These are phyloP conservation scores for Neonectria punicea DNA, from an alignment of 2,329 filamentous ascomycete genomes.

Conservation along the genomic window DNA sequence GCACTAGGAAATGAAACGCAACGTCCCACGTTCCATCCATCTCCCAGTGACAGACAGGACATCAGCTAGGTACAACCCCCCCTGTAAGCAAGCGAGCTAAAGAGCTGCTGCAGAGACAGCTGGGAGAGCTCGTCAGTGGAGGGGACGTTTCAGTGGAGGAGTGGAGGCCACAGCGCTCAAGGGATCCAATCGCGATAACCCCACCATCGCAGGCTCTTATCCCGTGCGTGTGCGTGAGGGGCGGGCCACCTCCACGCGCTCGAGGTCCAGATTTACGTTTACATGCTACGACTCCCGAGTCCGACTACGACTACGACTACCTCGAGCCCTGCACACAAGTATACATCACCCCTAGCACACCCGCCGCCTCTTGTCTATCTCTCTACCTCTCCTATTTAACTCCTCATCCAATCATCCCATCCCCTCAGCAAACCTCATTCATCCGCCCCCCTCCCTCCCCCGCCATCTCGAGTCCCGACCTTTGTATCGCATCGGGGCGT, in stretches of 20 bases:
- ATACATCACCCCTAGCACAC: background rate
- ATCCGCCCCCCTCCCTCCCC: background rate
- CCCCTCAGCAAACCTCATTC: background rate
- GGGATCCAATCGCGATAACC: slow-evolving; percentile 5
- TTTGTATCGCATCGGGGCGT: background rate
- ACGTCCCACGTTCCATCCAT: background rate
- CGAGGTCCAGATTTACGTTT: background rate
- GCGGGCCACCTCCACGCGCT: slow-evolving; percentile 2
- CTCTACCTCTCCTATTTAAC: background rate
- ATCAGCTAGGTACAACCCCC: background rate
- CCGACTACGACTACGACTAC: background rate
- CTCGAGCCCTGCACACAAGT: background rate
- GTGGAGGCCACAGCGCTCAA: background rate
- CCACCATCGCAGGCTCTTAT: slow-evolving; percentile 5
- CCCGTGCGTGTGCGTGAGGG: slow-evolving; percentile 1
- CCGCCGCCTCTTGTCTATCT: background rate
- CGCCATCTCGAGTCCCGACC: background rate
- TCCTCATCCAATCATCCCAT: background rate
- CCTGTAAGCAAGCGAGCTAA: background rate
- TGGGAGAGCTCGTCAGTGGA: background rate
- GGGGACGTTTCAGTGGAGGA: background rate
- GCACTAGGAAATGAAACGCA: slow-evolving; percentile 8
- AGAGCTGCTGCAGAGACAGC: slow-evolving; percentile 1
- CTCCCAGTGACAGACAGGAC: background rate
- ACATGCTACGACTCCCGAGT: background rate